Evolutionary conservation across 345 rosid species (phyloP).

Genomic region (Cardiospermum halicacabum): DNA sequence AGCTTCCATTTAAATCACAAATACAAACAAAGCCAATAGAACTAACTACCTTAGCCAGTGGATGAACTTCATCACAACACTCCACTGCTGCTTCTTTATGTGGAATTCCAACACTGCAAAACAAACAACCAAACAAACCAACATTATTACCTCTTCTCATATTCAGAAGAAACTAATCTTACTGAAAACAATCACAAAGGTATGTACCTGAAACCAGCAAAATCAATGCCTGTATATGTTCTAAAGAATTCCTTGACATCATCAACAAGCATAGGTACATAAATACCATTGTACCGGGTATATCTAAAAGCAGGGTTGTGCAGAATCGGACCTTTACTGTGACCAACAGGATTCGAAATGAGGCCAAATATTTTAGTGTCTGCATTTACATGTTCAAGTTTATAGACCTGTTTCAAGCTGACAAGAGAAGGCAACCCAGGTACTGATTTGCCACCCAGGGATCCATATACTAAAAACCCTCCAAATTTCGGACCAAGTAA

Average conservation of each 20-base stretch:
- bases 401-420: conserved; percentile 26
- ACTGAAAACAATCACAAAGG: neutral
- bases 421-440: conserved; percentile 23
- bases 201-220: conserved; percentile 31
- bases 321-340: conserved; percentile 31
- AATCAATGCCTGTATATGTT: conserved; percentile 22
- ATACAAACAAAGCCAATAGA: no score
- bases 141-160: no score
- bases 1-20: neutral
- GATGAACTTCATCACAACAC: conserved; percentile 45
- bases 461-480: conserved; percentile 29
- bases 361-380: conserved; percentile 31
- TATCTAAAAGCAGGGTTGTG: conserved; percentile 30
- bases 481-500: conserved; percentile 30
- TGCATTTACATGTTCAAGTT: conserved; percentile 20
- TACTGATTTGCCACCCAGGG: conserved; percentile 17
- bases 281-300: conserved; percentile 25
- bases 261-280: conserved; percentile 32
- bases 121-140: no score
- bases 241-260: conserved; percentile 26
- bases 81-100: conserved; percentile 41
- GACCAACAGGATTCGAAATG: conserved; percentile 31
- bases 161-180: neutral
- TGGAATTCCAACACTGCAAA: conserved; percentile 39
- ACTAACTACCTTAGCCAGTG: conserved; percentile 35